Base-by-base conservation (phyloP, 2,329 filamentous ascomycete genomes). In the Diplodia sapinea region DNA sequence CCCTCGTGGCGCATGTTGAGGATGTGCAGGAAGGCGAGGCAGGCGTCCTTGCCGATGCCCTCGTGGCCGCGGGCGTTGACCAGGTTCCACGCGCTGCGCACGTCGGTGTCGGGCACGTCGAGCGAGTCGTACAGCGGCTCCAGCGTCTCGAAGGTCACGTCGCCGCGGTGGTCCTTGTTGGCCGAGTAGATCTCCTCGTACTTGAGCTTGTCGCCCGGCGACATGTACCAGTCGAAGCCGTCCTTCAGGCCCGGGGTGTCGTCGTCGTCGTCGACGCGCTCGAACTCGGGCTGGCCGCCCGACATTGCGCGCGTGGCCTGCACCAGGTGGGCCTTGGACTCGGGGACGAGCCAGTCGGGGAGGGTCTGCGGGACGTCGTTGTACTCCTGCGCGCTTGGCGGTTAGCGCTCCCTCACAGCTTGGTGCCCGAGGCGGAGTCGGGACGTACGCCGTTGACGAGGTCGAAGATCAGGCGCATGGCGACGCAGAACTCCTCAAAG, bases 211-310 rank as follows among this genome's bases (percentile, higher is more conserved):
- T 99, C 94, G 36, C 84, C 81, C 0, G 95, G 95, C 69, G 89
- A 93, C 93, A 99, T 99, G 82, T 99, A 99, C 95, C 95, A 99
- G 79, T 99, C 95, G 79, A 99, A 99, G 13, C 94, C 94, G 79
- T 97, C 93, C 78, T 96, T 96, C 70, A 99, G 84, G 0, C 93
- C 93, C 1, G 89, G 88, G 4, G 89, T 88, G 73, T 97, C 94
- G 71, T 90, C 88, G 73, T 93, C 91, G 68, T 83, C 82, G 66
- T 93, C 91, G 69, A 96, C 88, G 70, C 88, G 86, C 79, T 97
- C 94, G 78, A 98, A 97, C 73, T 91, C 88, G 64, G 91, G 87
- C 72, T 92, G 91, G 72, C 90, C 89, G 70, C 91, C 91, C 15
- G 89, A 91, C 70, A 99, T 84, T 23, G 79, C 79, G 71, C 78